Evolutionary conservation across 2,329 filamentous ascomycete species (phyloP), one percentile per base, ranked within the genome.

Genomic region (Dactylella cylindrospora): DNA sequence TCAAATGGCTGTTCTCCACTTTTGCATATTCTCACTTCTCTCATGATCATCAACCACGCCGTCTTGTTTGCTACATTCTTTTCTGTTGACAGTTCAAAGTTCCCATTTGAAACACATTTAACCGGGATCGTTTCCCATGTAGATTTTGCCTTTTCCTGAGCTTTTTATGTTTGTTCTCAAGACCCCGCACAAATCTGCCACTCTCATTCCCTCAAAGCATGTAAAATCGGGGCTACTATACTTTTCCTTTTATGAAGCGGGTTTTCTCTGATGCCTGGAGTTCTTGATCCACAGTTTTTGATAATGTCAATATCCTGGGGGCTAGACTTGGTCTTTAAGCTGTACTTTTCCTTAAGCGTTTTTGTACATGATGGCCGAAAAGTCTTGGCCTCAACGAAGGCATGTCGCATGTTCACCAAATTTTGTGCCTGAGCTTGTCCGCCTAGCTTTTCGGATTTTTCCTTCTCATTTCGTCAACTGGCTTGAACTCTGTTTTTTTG

Each of bases 391-490:
- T 26, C 31, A 49, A 52, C 49, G 43, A 50, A n/a, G n/a, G n/a
- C n/a, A 50, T 53, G 41, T 53, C 36, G 49, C 57, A 54, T 62
- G 49, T 62, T 49, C 57, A 54, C 44, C 36, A 54, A 25, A 54
- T n/a, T n/a, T n/a, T n/a, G n/a, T n/a, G n/a, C n/a, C n/a, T n/a
- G n/a, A n/a, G n/a, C n/a, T n/a, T n/a, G n/a, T n/a, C n/a, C 57
- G 54, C 57, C 57, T 62, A 49, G 49, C 57, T 31, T 54, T 43
- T 44, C 26, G 43, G 43, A 49, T 33, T 52, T 41, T 53, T 49
- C 57, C 57, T 62, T 62, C 57, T 62, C 57, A 45, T 62, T 62
- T 62, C 33, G 57, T 54, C 49, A 62, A 47, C 49, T 47, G 57
- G 33, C 26, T 53, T 49, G 36, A 25, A 41, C 22, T n/a, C 13